Percentiles rank a stretch among this genome's conserved stretches.
Evolutionary conservation across 2,329 filamentous ascomycete species (phyloP).

Genomic region (Tolypocladium capitatum): DNA sequence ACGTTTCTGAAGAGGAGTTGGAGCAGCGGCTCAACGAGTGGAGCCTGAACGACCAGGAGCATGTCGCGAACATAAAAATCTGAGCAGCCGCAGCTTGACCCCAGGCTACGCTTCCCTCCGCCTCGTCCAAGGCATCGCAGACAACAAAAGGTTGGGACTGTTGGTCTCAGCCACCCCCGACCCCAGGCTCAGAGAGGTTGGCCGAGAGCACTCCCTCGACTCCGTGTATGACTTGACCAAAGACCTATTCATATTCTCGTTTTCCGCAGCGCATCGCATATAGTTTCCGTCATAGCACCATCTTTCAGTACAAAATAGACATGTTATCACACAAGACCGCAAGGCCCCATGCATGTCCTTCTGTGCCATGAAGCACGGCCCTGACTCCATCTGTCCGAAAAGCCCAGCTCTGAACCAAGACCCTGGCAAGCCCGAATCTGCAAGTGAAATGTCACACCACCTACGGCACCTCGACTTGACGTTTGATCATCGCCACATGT

Average conservation of each 20-base stretch:
- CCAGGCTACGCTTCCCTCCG: background rate
- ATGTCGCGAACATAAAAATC: slow-evolving; percentile 7
- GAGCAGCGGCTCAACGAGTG: slow-evolving; percentile 23
- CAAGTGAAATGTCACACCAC: background rate
- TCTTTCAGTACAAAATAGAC: no score
- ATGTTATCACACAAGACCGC: background rate
- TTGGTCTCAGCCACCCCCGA: no score
- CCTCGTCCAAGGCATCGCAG: no score
- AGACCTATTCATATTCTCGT: background rate
- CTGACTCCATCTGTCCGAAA: background rate
- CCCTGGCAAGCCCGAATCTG: background rate
- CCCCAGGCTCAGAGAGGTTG: no score
- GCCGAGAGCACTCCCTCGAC: background rate
- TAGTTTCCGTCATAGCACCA: no score
- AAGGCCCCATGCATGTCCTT: background rate
- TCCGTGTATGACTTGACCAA: background rate
- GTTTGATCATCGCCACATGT: background rate
- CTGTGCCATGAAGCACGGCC: background rate
- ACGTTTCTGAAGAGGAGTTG: slow-evolving; percentile 22
- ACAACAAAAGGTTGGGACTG: no score
- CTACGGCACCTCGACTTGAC: background rate
- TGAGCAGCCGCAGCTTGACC: background rate
- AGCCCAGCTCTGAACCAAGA: background rate
- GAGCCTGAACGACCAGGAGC: slow-evolving; percentile 20
- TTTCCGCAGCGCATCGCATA: background rate